phyloP scores from a whole-genome alignment of 192 early-diverging fungal species.

The Entophlyctis helioformis region DNA sequence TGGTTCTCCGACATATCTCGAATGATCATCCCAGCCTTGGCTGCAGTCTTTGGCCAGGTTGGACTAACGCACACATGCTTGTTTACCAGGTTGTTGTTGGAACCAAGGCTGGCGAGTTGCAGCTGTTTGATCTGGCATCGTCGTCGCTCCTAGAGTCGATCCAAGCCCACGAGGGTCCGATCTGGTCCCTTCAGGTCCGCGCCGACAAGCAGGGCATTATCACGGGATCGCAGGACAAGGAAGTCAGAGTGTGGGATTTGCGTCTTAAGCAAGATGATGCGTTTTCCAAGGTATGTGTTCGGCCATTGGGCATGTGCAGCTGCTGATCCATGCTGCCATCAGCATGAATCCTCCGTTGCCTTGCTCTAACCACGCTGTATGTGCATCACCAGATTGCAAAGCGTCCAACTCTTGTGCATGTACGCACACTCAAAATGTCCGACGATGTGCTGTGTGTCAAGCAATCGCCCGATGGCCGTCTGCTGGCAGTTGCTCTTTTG shows the following conservation, averaged over 20 bases:
- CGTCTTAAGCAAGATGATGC: slow-evolving; percentile 51
- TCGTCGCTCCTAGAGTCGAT: slow-evolving; percentile 73
- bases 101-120: slow-evolving; percentile 80
- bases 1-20: no score
- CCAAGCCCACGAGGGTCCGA: slow-evolving; percentile 80
- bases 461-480: slow-evolving; percentile 70
- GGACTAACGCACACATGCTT: no score
- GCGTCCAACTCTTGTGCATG: slow-evolving; percentile 68
- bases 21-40: no score
- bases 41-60: no score
- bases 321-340: no score
- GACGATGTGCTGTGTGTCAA: slow-evolving; percentile 84
- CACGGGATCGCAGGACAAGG: slow-evolving; percentile 87
- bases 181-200: slow-evolving; percentile 77
- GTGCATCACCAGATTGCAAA: slow-evolving; percentile 10
- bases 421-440: slow-evolving; percentile 85
- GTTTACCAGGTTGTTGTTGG: slow-evolving; percentile 67
- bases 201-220: slow-evolving; percentile 80
- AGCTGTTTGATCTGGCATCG: slow-evolving; percentile 83
- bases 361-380: not conserved
- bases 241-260: slow-evolving; percentile 98
- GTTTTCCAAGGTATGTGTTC: slow-evolving; percentile 10
- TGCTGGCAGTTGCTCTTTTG: slow-evolving; percentile 83
- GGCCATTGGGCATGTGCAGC: no score
- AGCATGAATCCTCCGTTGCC: no score